phyloP scores from a whole-genome alignment of 495 filamentous ascomycete genomes.

The Aspergillus heteromorphus region DNA sequence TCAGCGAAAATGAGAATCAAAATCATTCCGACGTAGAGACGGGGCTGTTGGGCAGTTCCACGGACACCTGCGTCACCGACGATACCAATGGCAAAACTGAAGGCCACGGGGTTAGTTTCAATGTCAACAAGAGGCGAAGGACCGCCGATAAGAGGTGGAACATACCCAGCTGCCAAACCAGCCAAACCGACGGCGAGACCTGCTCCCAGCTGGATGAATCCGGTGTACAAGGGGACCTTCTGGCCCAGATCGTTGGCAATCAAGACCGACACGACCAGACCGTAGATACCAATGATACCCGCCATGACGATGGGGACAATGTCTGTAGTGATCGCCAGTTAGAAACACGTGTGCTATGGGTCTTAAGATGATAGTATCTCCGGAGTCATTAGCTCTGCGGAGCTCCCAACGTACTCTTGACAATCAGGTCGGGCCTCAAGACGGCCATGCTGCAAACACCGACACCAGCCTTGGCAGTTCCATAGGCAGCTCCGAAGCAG shows the following conservation, averaged over 20 bases:
- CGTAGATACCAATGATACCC: constrained; percentile 99
- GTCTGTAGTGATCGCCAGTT: constrained; percentile 51
- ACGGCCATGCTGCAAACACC: constrained; percentile 99
- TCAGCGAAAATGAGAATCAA: constrained; percentile 99
- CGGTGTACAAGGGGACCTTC: constrained; percentile 78
- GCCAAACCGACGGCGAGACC: constrained; percentile 94
- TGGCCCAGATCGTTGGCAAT: constrained; percentile 90
- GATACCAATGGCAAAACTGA: constrained; percentile 93
- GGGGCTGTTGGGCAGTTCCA: constrained; percentile 94
- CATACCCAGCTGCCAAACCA: constrained; percentile 90
- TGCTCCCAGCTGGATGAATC: constrained; percentile 96
- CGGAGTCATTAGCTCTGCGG: background rate
- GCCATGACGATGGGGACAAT: constrained; percentile 99
- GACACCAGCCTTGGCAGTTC: constrained; percentile 98
- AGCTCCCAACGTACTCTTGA: constrained; percentile 76
- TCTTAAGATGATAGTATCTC: background rate
- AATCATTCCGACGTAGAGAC: constrained; percentile 99
- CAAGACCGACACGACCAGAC: constrained; percentile 95
- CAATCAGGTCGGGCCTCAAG: constrained; percentile 93
- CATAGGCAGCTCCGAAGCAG: constrained; percentile 97
- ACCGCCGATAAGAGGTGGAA: background rate
- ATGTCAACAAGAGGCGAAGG: background rate
- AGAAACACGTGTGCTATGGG: constrained; percentile 7
- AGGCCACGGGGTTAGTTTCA: constrained; percentile 9
- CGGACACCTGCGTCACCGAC: constrained; percentile 99